Conservation (phyloP, 2,329 filamentous ascomycete genomes). For the Aspergillus phoenicis region DNA sequence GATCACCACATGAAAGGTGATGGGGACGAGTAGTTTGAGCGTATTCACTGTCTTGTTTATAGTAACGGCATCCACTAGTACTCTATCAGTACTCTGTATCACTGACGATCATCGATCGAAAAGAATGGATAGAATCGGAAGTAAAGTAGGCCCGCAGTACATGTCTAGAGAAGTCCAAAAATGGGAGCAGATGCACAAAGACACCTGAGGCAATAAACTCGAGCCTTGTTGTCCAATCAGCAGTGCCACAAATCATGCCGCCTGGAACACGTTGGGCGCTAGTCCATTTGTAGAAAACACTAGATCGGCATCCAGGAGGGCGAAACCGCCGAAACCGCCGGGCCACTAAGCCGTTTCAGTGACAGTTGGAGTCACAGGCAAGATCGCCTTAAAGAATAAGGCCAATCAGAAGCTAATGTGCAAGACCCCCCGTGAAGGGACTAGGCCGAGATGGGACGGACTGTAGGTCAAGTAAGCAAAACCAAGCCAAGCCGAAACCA, state of each 20-base stretch:
- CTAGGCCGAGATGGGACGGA: background rate
- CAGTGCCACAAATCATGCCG: background rate
- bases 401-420: background rate
- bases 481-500: background rate
- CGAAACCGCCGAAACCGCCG: slow-evolving; percentile 12
- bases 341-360: slow-evolving; percentile 4
- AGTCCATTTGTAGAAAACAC: too few relatives aligned
- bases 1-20: slow-evolving; percentile 7
- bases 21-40: background rate
- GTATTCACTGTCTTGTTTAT: background rate
- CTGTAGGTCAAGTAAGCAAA: slow-evolving; percentile 5
- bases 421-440: background rate
- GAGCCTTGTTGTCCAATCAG: background rate
- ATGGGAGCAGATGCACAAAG: background rate
- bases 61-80: background rate
- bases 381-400: background rate
- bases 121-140: background rate
- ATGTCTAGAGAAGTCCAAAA: background rate
- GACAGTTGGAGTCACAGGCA: background rate
- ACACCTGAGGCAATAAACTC: background rate
- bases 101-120: background rate
- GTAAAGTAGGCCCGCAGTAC: background rate
- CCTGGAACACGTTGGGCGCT: slow-evolving; percentile 1
- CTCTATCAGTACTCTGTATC: background rate
- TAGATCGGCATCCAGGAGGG: background rate